Evolutionary conservation across 31 red algal genomes (phyloP).

Genomic region (Porphyra umbilicalis): DNA sequence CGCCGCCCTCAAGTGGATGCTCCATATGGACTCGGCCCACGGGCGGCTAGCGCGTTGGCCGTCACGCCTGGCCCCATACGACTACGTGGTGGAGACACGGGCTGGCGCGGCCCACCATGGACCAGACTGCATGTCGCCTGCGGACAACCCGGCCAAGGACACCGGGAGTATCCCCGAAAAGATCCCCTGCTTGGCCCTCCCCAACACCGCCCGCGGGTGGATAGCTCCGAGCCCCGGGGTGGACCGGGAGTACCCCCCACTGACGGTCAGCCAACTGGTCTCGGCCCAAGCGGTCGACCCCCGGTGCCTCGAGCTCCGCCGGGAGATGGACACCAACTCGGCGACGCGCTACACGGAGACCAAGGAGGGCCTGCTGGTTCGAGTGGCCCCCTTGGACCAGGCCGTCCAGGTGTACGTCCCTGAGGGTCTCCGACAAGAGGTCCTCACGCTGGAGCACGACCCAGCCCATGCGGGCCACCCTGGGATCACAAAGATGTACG

Average conservation of each 20-base stretch:
- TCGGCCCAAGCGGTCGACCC: conserved; percentile 1
- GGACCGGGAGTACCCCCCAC: not conserved
- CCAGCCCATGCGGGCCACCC: not conserved
- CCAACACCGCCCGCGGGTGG: not conserved
- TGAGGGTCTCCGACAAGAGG: not conserved
- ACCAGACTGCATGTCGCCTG: conserved; percentile 10
- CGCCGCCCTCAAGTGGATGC: conserved; percentile 4
- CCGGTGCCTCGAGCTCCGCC: not conserved
- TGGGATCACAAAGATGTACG: not conserved
- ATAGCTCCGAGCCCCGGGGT: not conserved
- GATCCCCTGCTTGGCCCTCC: conserved; percentile 6
- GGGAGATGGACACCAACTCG: not conserved
- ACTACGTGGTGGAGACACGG: conserved; percentile 7
- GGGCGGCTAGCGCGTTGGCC: conserved; percentile 18
- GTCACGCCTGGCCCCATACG: conserved; percentile 5
- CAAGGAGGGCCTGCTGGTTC: not conserved
- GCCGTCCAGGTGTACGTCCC: not conserved
- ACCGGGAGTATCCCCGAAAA: not conserved
- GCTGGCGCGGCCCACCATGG: conserved; percentile 5
- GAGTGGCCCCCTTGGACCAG: not conserved
- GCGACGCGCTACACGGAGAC: not conserved
- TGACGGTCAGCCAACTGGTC: not conserved
- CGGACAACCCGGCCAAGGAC: not conserved
- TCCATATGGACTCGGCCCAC: conserved; percentile 6
- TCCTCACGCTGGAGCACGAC: not conserved